phyloP scores from a whole-genome alignment of 495 filamentous ascomycete genomes.

The Penicillium bialowiezense region DNA sequence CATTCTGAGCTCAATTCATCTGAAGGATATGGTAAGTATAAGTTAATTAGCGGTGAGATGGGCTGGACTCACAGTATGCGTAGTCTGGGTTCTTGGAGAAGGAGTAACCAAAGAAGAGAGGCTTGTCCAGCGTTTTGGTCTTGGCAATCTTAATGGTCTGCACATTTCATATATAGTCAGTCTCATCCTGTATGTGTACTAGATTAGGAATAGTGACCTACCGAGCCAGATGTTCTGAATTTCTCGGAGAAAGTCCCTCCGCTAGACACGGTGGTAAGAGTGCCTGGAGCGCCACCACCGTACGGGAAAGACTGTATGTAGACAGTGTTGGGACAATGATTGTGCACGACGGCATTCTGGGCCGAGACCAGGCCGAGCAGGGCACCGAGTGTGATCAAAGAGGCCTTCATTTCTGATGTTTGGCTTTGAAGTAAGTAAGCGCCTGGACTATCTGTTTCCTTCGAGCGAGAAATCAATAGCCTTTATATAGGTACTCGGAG shows the following conservation, averaged over 20 bases:
- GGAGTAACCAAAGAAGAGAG: conserved; percentile 32
- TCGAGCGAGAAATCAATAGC: conserved; percentile 10
- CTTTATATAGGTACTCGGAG: conserved; percentile 22
- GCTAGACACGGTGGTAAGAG: conserved; percentile 26
- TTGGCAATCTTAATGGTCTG: conserved; percentile 29
- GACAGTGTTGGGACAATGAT: conserved; percentile 23
- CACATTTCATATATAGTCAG: conserved; percentile 16
- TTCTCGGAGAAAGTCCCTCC: conserved; percentile 25
- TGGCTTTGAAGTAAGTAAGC: conserved; percentile 11
- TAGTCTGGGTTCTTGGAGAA: conserved; percentile 29
- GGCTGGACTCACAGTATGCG: conserved; percentile 24
- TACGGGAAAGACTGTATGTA: conserved; percentile 32
- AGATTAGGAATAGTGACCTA: conserved; percentile 17
- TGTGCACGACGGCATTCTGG: conserved; percentile 27
- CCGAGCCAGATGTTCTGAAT: conserved; percentile 25
- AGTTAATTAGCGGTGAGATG: conserved; percentile 5
- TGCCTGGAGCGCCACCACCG: conserved; percentile 26
- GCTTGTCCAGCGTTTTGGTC: conserved; percentile 23
- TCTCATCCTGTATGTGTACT: conserved; percentile 5
- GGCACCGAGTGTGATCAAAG: conserved; percentile 18
- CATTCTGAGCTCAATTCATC: conserved; percentile 30
- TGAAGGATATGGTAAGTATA: conserved; percentile 11
- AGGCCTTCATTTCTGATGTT: conserved; percentile 23
- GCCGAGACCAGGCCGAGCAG: conserved; percentile 23
- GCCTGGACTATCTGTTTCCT: conserved; percentile 11